A percentile compares a stretch with the other conserved stretches of the same genome.
Evolutionary conservation across 192 early-diverging fungal genomes (phyloP).

Genomic region (Phycomyces nitens): DNA sequence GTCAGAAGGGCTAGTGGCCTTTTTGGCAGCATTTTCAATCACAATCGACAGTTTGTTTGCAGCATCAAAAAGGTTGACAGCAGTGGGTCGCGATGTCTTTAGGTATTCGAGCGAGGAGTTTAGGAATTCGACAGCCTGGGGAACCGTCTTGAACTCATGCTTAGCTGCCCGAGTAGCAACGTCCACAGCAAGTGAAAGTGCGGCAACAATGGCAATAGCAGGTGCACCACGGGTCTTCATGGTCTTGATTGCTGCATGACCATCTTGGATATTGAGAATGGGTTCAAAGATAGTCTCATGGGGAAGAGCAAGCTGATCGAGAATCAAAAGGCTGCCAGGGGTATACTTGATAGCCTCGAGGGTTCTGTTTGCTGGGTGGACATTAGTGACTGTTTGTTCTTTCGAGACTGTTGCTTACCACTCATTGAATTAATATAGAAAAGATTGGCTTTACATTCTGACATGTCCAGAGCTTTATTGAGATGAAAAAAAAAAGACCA

Average conservation of each 20-base stretch:
- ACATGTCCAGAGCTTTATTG: no score
- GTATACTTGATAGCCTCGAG: slow-evolving; percentile 55
- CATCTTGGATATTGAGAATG: slow-evolving; percentile 58
- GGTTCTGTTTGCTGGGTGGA: slow-evolving; percentile 15
- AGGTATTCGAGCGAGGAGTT: slow-evolving; percentile 64
- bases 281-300: slow-evolving; percentile 76
- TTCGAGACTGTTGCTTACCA: no score
- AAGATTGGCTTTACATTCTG: no score
- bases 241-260: slow-evolving; percentile 83
- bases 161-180: slow-evolving; percentile 30
- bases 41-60: slow-evolving; percentile 46
- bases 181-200: slow-evolving; percentile 85
- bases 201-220: slow-evolving; percentile 96
- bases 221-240: slow-evolving; percentile 95
- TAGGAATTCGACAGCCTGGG: slow-evolving; percentile 51
- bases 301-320: slow-evolving; percentile 91
- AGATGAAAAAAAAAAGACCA: no score
- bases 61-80: slow-evolving; percentile 95
- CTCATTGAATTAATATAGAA: no score
- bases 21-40: slow-evolving; percentile 30
- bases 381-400: no score
- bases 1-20: slow-evolving; percentile 28
- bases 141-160: slow-evolving; percentile 30
- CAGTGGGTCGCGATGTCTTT: slow-evolving; percentile 91
- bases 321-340: slow-evolving; percentile 61